A percentile compares a stretch with the other conserved stretches of the same genome.
phyloP scores from a whole-genome alignment of 192 early-diverging fungal genomes.

The Coemansia sp. region DNA sequence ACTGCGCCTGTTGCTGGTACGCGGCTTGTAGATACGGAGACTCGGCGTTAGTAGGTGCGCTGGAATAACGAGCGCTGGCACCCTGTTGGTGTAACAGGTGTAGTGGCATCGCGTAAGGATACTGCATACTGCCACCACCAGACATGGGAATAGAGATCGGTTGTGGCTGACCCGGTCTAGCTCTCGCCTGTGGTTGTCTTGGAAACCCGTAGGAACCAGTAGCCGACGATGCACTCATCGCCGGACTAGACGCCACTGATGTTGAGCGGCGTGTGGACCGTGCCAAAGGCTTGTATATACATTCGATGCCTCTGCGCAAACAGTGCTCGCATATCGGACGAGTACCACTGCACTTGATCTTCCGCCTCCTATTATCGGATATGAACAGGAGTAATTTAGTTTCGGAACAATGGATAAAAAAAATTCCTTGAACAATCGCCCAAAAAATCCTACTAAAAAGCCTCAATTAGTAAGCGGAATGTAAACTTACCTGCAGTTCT shows the following conservation, averaged over 20 bases:
- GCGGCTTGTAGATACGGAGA: not conserved
- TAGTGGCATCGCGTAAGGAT: conserved; percentile 2
- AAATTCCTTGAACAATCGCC: too few relatives aligned
- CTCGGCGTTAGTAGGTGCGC: conserved; percentile 10
- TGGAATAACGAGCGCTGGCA: conserved; percentile 1
- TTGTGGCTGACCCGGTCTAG: conserved; percentile 1
- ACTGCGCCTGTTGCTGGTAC: not conserved
- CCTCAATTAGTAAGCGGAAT: not conserved
- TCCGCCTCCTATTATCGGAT: conserved; percentile 33
- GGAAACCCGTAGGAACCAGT: not conserved
- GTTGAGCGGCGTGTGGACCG: conserved; percentile 34
- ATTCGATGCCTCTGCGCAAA: conserved; percentile 33
- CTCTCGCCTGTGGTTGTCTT: conserved; percentile 6
- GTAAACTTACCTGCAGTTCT: conserved; percentile 43
- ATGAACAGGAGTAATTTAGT: too few relatives aligned
- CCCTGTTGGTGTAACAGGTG: not conserved
- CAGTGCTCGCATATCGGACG: conserved; percentile 53
- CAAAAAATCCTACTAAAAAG: too few relatives aligned
- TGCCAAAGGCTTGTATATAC: conserved; percentile 49
- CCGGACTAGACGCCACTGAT: conserved; percentile 4
- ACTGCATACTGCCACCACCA: not conserved
- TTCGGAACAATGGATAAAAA: too few relatives aligned
- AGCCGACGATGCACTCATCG: conserved; percentile 1
- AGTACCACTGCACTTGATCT: conserved; percentile 55
- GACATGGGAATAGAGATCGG: conserved; percentile 22